These are phyloP conservation scores for Syncephalastrum monosporum DNA, from an alignment of 371 early-diverging fungal genomes.

Conservation along the genomic window DNA sequence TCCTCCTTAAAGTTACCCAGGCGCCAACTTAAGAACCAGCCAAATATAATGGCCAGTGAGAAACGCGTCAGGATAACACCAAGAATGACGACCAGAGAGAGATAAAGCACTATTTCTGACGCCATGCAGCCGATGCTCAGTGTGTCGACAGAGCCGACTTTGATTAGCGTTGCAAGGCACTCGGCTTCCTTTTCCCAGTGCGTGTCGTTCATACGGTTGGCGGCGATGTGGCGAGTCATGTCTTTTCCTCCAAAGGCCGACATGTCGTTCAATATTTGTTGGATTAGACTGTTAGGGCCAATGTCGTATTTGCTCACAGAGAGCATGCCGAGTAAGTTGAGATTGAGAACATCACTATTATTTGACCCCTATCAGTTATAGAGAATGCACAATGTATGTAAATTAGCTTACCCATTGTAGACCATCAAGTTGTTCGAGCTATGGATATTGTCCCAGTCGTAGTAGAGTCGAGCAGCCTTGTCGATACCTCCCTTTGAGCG, in stretches of 20 bases:
- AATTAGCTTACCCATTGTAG: slow-evolving; percentile 67
- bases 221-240: slow-evolving; percentile 33
- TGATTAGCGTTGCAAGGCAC: slow-evolving; percentile 67
- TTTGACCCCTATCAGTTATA: not conserved
- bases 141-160: slow-evolving; percentile 76
- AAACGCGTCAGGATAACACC: slow-evolving; percentile 65
- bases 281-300: slow-evolving; percentile 27
- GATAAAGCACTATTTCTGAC: slow-evolving; percentile 59
- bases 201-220: slow-evolving; percentile 15
- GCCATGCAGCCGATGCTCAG: slow-evolving; percentile 71
- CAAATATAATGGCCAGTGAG: slow-evolving; percentile 73
- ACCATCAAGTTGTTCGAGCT: slow-evolving; percentile 48
- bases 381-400: not conserved
- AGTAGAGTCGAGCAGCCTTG: slow-evolving; percentile 62
- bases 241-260: slow-evolving; percentile 34
- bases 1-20: slow-evolving; percentile 58
- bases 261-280: slow-evolving; percentile 18
- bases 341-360: slow-evolving; percentile 38
- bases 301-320: slow-evolving; percentile 24
- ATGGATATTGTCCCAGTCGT: slow-evolving; percentile 67
- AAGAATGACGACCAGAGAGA: slow-evolving; percentile 55
- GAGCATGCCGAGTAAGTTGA: slow-evolving; percentile 30
- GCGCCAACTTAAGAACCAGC: slow-evolving; percentile 68
- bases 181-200: slow-evolving; percentile 46
- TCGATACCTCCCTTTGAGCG: slow-evolving; percentile 17